These are phyloP conservation scores for Hypoxylon crocopeplum DNA, from an alignment of 495 filamentous ascomycete genomes.

Conservation along the genomic window DNA sequence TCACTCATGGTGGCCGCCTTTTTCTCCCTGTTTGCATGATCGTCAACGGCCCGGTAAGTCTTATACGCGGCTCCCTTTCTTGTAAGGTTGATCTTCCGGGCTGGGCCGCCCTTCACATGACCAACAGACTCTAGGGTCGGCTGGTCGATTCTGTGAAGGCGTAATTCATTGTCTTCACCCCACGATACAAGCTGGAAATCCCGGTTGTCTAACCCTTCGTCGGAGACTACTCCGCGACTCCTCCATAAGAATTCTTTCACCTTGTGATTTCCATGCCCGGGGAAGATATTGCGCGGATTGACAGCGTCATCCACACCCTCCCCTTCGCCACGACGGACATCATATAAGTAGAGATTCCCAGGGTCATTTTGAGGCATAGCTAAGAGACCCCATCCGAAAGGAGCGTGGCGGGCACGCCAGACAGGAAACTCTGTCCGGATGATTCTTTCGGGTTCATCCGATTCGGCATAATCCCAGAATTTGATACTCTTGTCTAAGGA, in stretches of 20 bases:
- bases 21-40: constrained; percentile 53
- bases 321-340: constrained; percentile 59
- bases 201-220: constrained; percentile 77
- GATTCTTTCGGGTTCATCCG: constrained; percentile 71
- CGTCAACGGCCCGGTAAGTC: constrained; percentile 73
- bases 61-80: constrained; percentile 85
- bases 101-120: constrained; percentile 70
- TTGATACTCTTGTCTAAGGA: constrained; percentile 92
- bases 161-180: constrained; percentile 84
- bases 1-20: constrained; percentile 59
- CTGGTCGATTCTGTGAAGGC: constrained; percentile 75
- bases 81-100: constrained; percentile 73
- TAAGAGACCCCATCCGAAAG: constrained; percentile 84
- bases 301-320: constrained; percentile 52
- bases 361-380: constrained; percentile 93
- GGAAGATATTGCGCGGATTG: constrained; percentile 74
- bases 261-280: constrained; percentile 78
- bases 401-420: constrained; percentile 92
- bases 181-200: constrained; percentile 95
- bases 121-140: constrained; percentile 74
- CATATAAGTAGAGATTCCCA: constrained; percentile 84
- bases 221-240: constrained; percentile 71
- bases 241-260: constrained; percentile 96
- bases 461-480: constrained; percentile 83
- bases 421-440: constrained; percentile 86